Evolutionary conservation across 805 yeast genomes (phyloP).

Genomic region (Maudiozyma serrabonitensis): DNA sequence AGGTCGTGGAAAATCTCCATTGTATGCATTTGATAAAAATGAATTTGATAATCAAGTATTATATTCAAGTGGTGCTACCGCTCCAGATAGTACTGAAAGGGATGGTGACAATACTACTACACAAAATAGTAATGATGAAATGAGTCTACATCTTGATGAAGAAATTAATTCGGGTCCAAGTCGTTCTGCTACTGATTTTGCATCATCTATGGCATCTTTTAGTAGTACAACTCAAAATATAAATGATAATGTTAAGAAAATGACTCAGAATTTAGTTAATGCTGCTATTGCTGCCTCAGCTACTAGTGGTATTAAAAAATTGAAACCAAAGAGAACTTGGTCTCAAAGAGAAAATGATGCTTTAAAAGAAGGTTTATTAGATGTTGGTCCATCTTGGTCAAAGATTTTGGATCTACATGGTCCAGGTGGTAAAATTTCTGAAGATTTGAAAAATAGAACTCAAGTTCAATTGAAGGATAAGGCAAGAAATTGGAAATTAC

Average conservation of each 20-base stretch:
- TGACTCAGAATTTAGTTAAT: constrained; percentile 12
- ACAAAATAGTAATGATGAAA: neutral
- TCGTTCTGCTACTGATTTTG: neutral
- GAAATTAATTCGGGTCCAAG: neutral
- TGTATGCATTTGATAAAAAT: constrained; percentile 14
- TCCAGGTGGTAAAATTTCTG: constrained; percentile 82
- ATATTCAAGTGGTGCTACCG: constrained; percentile 15
- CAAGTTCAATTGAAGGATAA: constrained; percentile 93
- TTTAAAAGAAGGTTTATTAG: constrained; percentile 64
- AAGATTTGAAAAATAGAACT: constrained; percentile 74
- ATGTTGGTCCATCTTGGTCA: constrained; percentile 89
- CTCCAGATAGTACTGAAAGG: neutral
- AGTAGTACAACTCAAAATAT: neutral
- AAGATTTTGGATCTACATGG: constrained; percentile 85
- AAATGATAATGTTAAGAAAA: neutral
- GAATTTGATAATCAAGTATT: constrained; percentile 20
- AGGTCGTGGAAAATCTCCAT: constrained; percentile 27
- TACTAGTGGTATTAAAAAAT: constrained; percentile 16
- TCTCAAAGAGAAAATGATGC: constrained; percentile 82
- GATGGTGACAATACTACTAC: neutral
- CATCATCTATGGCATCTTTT: neutral
- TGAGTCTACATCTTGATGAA: neutral
- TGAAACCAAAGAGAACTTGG: constrained; percentile 44
- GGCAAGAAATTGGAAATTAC: constrained; percentile 92
- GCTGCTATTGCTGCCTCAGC: constrained; percentile 20